phyloP scores from a whole-genome alignment of 164 flowering plant genomes.

The Nymphaea colorata region DNA sequence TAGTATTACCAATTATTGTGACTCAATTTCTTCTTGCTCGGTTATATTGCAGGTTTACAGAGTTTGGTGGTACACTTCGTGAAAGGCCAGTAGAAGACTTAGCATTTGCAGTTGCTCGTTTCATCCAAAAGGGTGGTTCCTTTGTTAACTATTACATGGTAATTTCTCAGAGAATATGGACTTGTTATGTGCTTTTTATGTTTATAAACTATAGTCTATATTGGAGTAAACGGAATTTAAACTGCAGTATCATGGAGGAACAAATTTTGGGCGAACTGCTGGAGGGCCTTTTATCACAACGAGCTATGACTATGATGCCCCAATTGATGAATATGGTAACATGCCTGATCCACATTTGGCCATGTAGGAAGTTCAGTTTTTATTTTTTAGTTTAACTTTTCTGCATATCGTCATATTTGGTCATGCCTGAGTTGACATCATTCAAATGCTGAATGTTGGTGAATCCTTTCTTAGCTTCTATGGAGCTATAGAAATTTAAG shows the following conservation, averaged over 20 bases:
- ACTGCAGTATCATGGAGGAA: constrained; percentile 90
- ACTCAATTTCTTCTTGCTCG: too few relatives aligned
- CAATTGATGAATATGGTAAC: constrained; percentile 96
- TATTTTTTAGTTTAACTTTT: not conserved
- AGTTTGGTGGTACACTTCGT: constrained; percentile 68
- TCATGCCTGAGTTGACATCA: not conserved
- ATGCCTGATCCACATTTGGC: not conserved
- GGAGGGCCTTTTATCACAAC: constrained; percentile 97
- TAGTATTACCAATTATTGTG: too few relatives aligned
- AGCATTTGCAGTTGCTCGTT: constrained; percentile 92
- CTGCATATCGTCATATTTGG: not conserved
- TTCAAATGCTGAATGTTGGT: not conserved
- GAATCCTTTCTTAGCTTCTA: not conserved
- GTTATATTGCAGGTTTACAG: constrained; percentile 48
- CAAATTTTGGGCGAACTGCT: constrained; percentile 94
- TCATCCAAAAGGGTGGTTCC: constrained; percentile 82
- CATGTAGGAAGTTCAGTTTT: too few relatives aligned
- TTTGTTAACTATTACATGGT: constrained; percentile 93
- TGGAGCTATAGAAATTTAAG: not conserved
- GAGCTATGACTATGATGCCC: constrained; percentile 98
- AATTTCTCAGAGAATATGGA: constrained; percentile 5
- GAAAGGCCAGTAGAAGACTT: constrained; percentile 82
- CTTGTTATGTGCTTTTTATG: too few relatives aligned
- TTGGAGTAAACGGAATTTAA: not conserved
- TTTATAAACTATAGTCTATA: too few relatives aligned